Percentiles rank a stretch among this genome's conserved stretches.
Evolutionary conservation across 129 eudicot genomes (phyloP).

Genomic region (Tagetes patula): DNA sequence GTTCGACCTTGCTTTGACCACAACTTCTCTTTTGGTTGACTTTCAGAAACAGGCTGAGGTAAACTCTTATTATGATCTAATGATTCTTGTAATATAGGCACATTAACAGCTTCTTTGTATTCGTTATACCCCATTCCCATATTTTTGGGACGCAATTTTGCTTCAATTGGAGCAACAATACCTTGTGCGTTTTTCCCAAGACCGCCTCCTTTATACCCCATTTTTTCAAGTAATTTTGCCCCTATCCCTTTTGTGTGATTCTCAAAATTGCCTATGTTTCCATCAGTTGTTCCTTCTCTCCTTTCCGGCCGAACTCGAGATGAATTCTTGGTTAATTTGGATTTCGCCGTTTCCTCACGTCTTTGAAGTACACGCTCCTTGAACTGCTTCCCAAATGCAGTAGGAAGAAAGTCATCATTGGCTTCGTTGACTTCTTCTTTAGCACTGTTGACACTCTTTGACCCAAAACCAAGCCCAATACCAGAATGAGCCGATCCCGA

Average conservation of each 20-base stretch:
- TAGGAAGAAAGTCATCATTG: conserved; percentile 50
- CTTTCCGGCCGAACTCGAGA: conserved; percentile 32
- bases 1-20: conserved; percentile 42
- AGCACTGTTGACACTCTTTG: conserved; percentile 11
- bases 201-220: conserved; percentile 95
- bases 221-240: conserved; percentile 65
- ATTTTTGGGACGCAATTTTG: conserved; percentile 47
- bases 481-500: conserved; percentile 31
- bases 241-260: conserved; percentile 78
- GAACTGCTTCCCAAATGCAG: conserved; percentile 69
- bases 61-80: conserved; percentile 40
- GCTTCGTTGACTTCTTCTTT: conserved; percentile 28
- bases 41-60: conserved; percentile 5
- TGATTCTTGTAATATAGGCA: conserved; percentile 45
- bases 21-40: conserved; percentile 24
- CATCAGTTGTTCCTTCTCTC: conserved; percentile 36
- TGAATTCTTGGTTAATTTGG: conserved; percentile 35
- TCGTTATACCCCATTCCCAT: conserved; percentile 59
- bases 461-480: conserved; percentile 36
- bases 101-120: conserved; percentile 34
- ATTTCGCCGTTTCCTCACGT: conserved; percentile 59
- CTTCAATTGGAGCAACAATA: conserved; percentile 57
- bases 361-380: conserved; percentile 69
- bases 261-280: conserved; percentile 60
- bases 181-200: conserved; percentile 81